These are phyloP conservation scores for Penicillium lividum DNA, from an alignment of 495 filamentous ascomycete genomes.

Conservation along the genomic window DNA sequence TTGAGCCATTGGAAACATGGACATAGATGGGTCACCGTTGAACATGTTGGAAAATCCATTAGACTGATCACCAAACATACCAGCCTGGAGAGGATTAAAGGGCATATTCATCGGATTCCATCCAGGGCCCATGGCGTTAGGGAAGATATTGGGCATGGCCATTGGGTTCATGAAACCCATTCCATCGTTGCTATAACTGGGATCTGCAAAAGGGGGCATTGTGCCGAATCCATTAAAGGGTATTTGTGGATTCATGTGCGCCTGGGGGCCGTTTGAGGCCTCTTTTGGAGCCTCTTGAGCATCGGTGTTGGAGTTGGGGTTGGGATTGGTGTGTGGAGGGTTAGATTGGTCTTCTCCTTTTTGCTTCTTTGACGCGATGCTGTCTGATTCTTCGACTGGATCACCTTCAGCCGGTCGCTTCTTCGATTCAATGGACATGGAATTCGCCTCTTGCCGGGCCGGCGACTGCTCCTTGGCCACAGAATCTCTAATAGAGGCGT, in stretches of 20 bases:
- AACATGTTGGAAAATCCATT: constrained; percentile 41
- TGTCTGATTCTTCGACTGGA: constrained; percentile 37
- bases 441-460: constrained; percentile 36
- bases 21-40: constrained; percentile 45
- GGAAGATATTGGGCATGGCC: constrained; percentile 50
- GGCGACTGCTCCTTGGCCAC: constrained; percentile 30
- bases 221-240: constrained; percentile 34
- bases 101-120: constrained; percentile 56
- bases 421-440: constrained; percentile 46
- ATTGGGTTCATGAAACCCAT: constrained; percentile 59
- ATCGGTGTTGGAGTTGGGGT: constrained; percentile 1
- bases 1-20: constrained; percentile 39
- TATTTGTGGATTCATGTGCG: constrained; percentile 18
- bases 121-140: constrained; percentile 39
- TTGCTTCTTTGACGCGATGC: constrained; percentile 36
- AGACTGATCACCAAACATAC: constrained; percentile 51
- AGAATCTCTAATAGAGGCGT: constrained; percentile 14
- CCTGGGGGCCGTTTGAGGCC: background rate
- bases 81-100: constrained; percentile 38
- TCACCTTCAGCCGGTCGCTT: constrained; percentile 83
- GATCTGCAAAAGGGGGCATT: constrained; percentile 43
- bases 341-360: constrained; percentile 31
- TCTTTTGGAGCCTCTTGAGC: constrained; percentile 12
- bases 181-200: constrained; percentile 41
- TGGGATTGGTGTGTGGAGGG: background rate